Base-by-base conservation (phyloP, 2,329 filamentous ascomycete genomes). In the Pseudomassariella vexata region DNA sequence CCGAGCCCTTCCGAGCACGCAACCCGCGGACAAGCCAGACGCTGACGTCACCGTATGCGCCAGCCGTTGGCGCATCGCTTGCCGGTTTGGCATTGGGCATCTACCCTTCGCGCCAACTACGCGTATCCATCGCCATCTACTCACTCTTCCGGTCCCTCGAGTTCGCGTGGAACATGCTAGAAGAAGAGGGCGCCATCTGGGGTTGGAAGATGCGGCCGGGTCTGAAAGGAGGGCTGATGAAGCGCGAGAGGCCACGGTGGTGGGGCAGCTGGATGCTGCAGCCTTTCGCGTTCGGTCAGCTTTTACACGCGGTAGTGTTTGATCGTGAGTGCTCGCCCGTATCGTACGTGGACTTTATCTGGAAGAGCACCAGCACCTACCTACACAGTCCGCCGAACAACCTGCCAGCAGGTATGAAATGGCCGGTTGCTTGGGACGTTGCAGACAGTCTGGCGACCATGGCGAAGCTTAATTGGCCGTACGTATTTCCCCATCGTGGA, bases 51-150 rank as follows among this genome's bases (percentile, higher is more conserved):
- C 72, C 74, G 8, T 83, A 88, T 53, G 85, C 90, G 1, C 90
- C 90, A 1, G 88, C 89, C 2, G 71, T 95, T n/a, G 92, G 90
- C 9, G 89, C 90, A 5, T 88, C 85, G 47, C 59, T 95, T 28
- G 87, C 90, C 1, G 90, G 90, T 3, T 72, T 94, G 30, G 82
- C 85, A 30, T 66, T 96, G 12, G 85, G 85, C 6, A 73, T 94
- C 8, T 85, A 79, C 42, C 68, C 90, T 52, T 46, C 75, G 1
- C 59, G 65, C 42, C 69, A 75, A 51, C 57, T 56, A 45, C 79
- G 92, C 30, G 68, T 90, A 32, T 86, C 85, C 1, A 73, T 92
- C 28, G 81, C 87, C 10, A 85, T 96, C 39, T 94, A 90, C 53
- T 68, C 81, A 35, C 69, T 87, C 39, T 90, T 87, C 45, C 75